phyloP scores from a whole-genome alignment of 2,329 filamentous ascomycete species.

The Diaporthe capsici region DNA sequence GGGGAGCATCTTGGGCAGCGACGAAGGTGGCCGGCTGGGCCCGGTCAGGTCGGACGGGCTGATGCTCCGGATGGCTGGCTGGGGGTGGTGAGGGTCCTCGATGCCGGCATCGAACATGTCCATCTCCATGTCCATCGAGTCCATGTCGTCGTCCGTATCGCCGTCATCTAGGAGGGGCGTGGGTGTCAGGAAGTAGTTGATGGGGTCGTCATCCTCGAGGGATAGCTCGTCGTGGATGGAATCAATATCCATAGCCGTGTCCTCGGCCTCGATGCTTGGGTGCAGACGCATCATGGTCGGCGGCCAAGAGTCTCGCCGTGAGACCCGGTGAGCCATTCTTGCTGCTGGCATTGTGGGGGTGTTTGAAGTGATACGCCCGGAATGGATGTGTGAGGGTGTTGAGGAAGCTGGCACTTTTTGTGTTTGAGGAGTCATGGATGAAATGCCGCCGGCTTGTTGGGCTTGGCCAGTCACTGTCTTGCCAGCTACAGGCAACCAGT shows the following conservation, averaged over 20 bases:
- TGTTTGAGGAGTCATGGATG: constrained; percentile 24
- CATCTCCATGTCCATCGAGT: constrained; percentile 56
- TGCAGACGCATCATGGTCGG: constrained; percentile 64
- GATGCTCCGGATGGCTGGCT: constrained; percentile 65
- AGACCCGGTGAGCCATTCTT: constrained; percentile 25
- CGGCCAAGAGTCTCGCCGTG: constrained; percentile 65
- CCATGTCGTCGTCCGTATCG: constrained; percentile 53
- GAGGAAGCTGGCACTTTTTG: background rate
- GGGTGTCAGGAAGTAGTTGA: constrained; percentile 70
- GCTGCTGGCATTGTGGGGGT: constrained; percentile 28
- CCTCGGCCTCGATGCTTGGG: constrained; percentile 58
- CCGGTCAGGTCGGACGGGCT: constrained; percentile 70
- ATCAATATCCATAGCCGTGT: constrained; percentile 61
- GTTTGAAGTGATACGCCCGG: background rate
- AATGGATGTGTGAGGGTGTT: background rate
- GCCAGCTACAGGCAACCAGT: constrained; percentile 31
- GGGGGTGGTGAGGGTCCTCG: constrained; percentile 62
- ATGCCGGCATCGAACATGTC: constrained; percentile 71
- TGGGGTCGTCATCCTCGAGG: constrained; percentile 65
- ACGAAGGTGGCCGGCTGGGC: constrained; percentile 61
- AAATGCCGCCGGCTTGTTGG: background rate
- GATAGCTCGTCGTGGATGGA: constrained; percentile 48
- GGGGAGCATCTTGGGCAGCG: constrained; percentile 47
- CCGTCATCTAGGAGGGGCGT: constrained; percentile 58
- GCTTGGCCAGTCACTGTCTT: constrained; percentile 9